phyloP scores from a whole-genome alignment of 202 grass and related monocot species.

The Miscanthus sacchariflorus region DNA sequence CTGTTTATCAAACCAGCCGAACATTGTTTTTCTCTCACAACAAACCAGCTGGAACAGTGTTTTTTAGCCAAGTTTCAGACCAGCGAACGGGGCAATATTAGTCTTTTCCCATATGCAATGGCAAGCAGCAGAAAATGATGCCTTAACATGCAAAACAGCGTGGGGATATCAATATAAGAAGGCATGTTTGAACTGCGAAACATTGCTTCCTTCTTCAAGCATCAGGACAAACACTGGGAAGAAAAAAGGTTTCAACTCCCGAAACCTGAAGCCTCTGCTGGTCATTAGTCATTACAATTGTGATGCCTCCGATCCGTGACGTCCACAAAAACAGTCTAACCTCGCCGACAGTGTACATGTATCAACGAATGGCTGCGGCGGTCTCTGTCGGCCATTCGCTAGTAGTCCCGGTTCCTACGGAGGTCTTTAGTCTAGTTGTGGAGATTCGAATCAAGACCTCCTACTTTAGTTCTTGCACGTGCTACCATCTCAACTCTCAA shows the following conservation, averaged over 20 bases:
- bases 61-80: no score
- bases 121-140: not conserved
- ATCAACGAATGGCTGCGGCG: not conserved
- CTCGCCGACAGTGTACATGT: slow-evolving; percentile 23
- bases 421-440: no score
- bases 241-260: slow-evolving; percentile 11
- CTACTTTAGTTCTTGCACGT: no score
- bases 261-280: no score
- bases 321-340: not conserved
- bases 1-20: no score
- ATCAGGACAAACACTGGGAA: not conserved
- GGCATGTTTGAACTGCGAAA: not conserved
- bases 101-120: not conserved
- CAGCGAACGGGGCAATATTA: no score
- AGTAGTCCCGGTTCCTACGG: no score
- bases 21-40: no score
- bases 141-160: not conserved
- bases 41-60: no score
- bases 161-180: not conserved
- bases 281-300: not conserved
- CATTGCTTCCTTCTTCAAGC: not conserved
- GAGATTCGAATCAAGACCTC: no score
- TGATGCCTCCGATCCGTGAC: not conserved
- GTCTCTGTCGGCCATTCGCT: not conserved
- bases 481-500: no score